Evolutionary conservation across 2,329 filamentous ascomycete genomes (phyloP).

Genomic region (Alternaria hordeiaustralica): DNA sequence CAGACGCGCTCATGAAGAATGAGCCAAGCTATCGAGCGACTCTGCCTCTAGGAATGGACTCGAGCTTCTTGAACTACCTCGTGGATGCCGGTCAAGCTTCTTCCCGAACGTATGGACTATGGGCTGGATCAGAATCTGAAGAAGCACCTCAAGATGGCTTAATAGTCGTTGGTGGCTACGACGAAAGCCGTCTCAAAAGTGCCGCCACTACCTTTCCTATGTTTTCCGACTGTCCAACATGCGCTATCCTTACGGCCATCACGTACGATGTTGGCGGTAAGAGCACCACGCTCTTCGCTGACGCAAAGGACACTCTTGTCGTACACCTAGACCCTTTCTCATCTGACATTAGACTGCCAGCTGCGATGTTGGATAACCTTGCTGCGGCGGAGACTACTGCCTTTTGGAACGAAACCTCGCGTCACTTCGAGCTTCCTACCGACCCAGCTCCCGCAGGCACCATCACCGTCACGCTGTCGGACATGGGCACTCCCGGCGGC

Average conservation of each 20-base stretch:
- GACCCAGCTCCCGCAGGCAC: constrained; percentile 19
- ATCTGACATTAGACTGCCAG: constrained; percentile 15
- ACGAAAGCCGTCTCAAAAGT: constrained; percentile 20
- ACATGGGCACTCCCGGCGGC: constrained; percentile 13
- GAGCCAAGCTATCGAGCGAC: constrained; percentile 17
- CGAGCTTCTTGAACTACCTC: constrained; percentile 22
- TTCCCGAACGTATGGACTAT: constrained; percentile 24
- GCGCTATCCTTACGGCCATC: constrained; percentile 25
- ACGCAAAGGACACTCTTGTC: constrained; percentile 15
- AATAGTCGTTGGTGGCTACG: constrained; percentile 22
- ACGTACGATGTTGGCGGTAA: constrained; percentile 22
- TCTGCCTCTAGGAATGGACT: constrained; percentile 20
- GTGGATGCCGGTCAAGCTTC: constrained; percentile 24
- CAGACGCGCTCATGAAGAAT: constrained; percentile 11
- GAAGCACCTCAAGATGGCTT: constrained; percentile 23
- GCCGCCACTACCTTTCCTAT: constrained; percentile 24
- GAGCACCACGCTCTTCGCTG: constrained; percentile 20
- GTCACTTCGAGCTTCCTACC: constrained; percentile 21
- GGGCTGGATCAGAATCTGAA: constrained; percentile 25
- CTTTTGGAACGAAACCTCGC: constrained; percentile 22
- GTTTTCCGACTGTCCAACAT: constrained; percentile 27
- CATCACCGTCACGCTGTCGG: constrained; percentile 24
- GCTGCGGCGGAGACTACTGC: constrained; percentile 21
- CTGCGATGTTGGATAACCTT: constrained; percentile 19
- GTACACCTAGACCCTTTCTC: constrained; percentile 24